Evolutionary conservation across 805 yeast genomes (phyloP).

Genomic region (Ogataea pini): DNA sequence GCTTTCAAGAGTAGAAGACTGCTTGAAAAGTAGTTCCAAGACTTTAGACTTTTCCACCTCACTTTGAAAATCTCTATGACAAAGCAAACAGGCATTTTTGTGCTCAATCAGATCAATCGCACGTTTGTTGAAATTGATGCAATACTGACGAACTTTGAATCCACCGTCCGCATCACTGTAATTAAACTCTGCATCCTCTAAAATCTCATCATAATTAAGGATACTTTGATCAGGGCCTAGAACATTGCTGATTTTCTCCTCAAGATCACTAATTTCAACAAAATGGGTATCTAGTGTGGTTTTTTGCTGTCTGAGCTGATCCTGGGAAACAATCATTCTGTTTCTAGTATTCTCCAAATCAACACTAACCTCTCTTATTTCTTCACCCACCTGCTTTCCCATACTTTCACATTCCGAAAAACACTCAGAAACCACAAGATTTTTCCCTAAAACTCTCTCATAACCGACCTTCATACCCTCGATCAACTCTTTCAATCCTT

Average conservation of each 20-base stretch:
- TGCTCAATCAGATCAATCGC: constrained; percentile 66
- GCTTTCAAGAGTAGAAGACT: constrained; percentile 24
- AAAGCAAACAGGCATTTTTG: constrained; percentile 65
- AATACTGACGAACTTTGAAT: constrained; percentile 66
- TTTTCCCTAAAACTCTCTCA: constrained; percentile 2
- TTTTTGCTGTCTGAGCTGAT: constrained; percentile 7
- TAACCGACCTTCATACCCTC: constrained; percentile 4
- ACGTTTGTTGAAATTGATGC: constrained; percentile 64
- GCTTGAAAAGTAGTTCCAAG: constrained; percentile 26
- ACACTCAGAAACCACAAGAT: constrained; percentile 3
- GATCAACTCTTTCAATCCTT: neutral
- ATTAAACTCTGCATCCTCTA: constrained; percentile 61
- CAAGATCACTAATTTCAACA: constrained; percentile 13
- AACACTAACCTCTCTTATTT: neutral
- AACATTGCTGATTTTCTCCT: constrained; percentile 22
- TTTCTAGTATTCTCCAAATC: constrained; percentile 3
- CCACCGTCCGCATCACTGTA: constrained; percentile 63
- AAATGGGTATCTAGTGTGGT: constrained; percentile 12
- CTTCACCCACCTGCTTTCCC: neutral
- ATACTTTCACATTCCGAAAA: neutral
- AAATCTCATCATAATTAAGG: constrained; percentile 49
- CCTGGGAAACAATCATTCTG: constrained; percentile 10
- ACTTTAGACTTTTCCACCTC: constrained; percentile 26
- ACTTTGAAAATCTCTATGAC: constrained; percentile 64
- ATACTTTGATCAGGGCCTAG: constrained; percentile 41